Evolutionary conservation across 75 land plant genomes (phyloP).

Genomic region (Sequoiadendron giganteum): DNA sequence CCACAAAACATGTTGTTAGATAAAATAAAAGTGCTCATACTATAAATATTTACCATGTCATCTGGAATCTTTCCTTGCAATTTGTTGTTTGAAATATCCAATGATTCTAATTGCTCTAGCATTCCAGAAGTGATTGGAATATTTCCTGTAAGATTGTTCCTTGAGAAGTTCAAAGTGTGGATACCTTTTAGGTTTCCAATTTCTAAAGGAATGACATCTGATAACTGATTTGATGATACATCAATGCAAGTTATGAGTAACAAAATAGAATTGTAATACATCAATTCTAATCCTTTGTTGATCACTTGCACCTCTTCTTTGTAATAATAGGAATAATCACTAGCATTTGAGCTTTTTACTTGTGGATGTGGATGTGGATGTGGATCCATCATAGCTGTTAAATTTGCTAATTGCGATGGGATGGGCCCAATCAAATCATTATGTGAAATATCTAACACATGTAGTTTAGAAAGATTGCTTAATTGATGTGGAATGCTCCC

Average conservation of each 20-base stretch:
- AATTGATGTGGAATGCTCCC: too few relatives aligned
- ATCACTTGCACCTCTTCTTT: background rate
- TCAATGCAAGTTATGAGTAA: background rate
- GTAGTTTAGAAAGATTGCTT: too few relatives aligned
- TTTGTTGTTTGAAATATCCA: slow-evolving; percentile 11
- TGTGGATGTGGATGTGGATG: too few relatives aligned
- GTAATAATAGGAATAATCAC: background rate
- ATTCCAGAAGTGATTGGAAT: background rate
- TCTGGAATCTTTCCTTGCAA: slow-evolving; percentile 10
- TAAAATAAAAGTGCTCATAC: background rate
- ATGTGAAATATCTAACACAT: too few relatives aligned
- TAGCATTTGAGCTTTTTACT: too few relatives aligned
- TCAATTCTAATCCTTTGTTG: background rate
- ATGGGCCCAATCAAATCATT: too few relatives aligned
- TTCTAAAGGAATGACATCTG: slow-evolving; percentile 4
- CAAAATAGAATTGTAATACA: background rate
- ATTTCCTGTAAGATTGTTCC: slow-evolving; percentile 6
- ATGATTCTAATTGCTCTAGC: background rate
- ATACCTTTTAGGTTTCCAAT: background rate
- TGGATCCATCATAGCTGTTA: too few relatives aligned
- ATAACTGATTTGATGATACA: slow-evolving; percentile 11
- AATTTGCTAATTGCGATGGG: too few relatives aligned
- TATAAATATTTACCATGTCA: background rate
- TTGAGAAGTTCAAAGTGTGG: slow-evolving; percentile 9
- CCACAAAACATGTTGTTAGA: slow-evolving; percentile 14